Conservation (phyloP, 768 basidiomycete genomes). For the Leccinellum luteum region DNA sequence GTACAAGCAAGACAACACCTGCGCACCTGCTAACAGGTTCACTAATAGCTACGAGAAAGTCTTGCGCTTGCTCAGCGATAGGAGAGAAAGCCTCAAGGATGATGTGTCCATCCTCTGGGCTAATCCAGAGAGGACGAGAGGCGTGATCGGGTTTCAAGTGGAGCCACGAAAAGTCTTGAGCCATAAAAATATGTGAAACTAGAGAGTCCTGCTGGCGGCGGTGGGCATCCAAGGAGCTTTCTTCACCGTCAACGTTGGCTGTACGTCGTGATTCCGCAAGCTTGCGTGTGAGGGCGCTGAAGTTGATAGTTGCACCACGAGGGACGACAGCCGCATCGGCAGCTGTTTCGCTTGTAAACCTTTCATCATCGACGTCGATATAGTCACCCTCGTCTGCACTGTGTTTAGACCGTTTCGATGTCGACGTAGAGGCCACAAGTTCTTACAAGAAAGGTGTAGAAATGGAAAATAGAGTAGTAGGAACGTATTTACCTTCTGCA, state of each 20-base stretch:
- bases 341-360: constrained; percentile 38
- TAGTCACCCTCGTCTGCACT: constrained; percentile 55
- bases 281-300: constrained; percentile 79
- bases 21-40: constrained; percentile 97
- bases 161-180: constrained; percentile 84
- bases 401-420: constrained; percentile 42
- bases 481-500: constrained; percentile 35
- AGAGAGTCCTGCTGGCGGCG: constrained; percentile 72
- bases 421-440: constrained; percentile 22
- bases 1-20: constrained; percentile 26
- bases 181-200: constrained; percentile 79
- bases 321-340: constrained; percentile 50
- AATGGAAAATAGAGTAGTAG: not conserved
- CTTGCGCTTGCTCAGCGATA: constrained; percentile 96
- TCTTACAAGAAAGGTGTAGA: constrained; percentile 14
- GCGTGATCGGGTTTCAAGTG: constrained; percentile 89
- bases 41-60: constrained; percentile 96
- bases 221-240: constrained; percentile 59
- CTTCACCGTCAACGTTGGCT: constrained; percentile 37
- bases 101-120: constrained; percentile 86
- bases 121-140: constrained; percentile 94
- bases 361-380: constrained; percentile 56
- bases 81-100: constrained; percentile 98
- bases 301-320: constrained; percentile 78
- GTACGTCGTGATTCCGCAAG: constrained; percentile 60